Conservation (phyloP, 345 rosid genomes). For the Lagerstroemia speciosa region DNA sequence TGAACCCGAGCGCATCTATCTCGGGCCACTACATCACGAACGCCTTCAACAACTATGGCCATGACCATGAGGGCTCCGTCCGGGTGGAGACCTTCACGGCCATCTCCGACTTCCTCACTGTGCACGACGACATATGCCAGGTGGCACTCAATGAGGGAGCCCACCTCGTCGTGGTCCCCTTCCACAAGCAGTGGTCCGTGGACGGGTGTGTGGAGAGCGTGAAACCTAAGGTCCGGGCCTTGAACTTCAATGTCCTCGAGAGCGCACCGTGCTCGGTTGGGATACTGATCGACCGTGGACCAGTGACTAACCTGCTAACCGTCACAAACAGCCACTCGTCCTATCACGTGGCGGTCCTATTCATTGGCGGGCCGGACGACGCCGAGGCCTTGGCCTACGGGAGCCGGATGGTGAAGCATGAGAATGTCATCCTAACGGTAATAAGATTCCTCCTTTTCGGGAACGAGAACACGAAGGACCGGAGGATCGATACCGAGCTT, state of each 20-base stretch:
- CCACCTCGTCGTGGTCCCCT: slow-evolving; percentile 27
- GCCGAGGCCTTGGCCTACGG: slow-evolving; percentile 29
- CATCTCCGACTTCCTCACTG: slow-evolving; percentile 17
- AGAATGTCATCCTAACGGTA: slow-evolving; percentile 20
- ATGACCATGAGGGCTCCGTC: slow-evolving; percentile 6
- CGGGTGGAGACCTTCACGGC: slow-evolving; percentile 24
- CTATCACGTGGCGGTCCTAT: slow-evolving; percentile 25
- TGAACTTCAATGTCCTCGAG: slow-evolving; percentile 29
- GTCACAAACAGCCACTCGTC: neutral
- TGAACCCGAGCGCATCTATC: neutral
- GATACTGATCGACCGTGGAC: slow-evolving; percentile 28
- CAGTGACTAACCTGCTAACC: neutral
- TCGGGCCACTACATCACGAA: slow-evolving; percentile 13
- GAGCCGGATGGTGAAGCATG: slow-evolving; percentile 23
- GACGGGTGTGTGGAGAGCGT: slow-evolving; percentile 21
- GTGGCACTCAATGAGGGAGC: slow-evolving; percentile 26
- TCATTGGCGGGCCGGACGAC: slow-evolving; percentile 37
- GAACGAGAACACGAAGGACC: slow-evolving; percentile 25
- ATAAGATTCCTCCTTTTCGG: slow-evolving; percentile 30
- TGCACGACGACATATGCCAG: slow-evolving; percentile 33
- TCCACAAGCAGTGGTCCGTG: slow-evolving; percentile 29
- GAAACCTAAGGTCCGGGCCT: slow-evolving; percentile 11
- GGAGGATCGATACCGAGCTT: slow-evolving; percentile 19
- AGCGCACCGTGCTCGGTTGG: slow-evolving; percentile 41
- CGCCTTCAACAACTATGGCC: slow-evolving; percentile 21